Evolutionary conservation across 176 grass and related monocot species (phyloP), one percentile per base, ranked within the genome.

Genomic region (Sorghum bicolor): DNA sequence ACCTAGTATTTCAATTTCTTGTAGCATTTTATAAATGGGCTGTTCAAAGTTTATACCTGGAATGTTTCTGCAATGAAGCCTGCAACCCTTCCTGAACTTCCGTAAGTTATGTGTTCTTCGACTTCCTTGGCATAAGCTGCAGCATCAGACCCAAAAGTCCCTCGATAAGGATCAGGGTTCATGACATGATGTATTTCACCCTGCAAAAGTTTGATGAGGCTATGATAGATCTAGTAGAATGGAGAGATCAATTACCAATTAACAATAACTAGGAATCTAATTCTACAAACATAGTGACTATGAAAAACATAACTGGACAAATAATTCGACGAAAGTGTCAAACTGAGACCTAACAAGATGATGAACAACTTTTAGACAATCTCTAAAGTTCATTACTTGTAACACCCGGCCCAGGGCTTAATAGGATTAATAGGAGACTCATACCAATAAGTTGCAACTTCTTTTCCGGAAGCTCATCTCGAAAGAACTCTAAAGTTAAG

Each of bases 11-110:
- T 68, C 52, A 24, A 63, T 70, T 62, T 2, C 1, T 0, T 33
- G 4, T 40, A 85, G 26, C 50, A 64, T 10, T 69, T 19, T 37
- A 78, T 32, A 77, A 31, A 63, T 60, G 75, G 19, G 37, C 6
- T 33, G 2, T 41, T 73, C 70, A 81, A 55, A 91, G 9, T 61
- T 74, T 67, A 84, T 43, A 99, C 96, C 84, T 99, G 96, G 79
- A 99, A 99, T 70, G 93, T 99, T 90, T 99, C 96, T 72, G 93
- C 96, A 83, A 99, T 99, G 74, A 99, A 96, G 17, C 96, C 96
- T 78, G 89, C 96, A 84, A 99, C 88, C 66, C 89, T 94, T 50
- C 96, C 93, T 76, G 96, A 87, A 82, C 81, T 96, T 58, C 93
- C 96, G 78, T 89, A 96, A 66, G 72, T 81, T 72, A 99, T 92